phyloP scores from a whole-genome alignment of 148 eudicot genomes.

The Arbutus unedo region DNA sequence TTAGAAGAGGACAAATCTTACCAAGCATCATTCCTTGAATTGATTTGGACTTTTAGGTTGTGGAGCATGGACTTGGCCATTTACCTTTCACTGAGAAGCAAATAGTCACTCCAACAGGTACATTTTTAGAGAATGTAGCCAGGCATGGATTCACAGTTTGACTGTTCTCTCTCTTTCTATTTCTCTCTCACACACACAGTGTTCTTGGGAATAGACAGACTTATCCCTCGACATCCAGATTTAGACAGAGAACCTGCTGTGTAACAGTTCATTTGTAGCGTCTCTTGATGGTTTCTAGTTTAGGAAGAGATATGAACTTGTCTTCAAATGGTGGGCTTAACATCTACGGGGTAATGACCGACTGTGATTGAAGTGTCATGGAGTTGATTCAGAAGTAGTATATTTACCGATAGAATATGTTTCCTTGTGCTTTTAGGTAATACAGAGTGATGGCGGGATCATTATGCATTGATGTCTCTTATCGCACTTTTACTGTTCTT shows the following conservation, averaged over 20 bases:
- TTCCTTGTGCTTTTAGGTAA: not conserved
- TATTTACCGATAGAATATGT: not conserved
- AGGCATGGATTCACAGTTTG: not conserved
- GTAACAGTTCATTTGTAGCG: not conserved
- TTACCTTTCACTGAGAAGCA: slow-evolving; percentile 95
- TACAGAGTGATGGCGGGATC: not conserved
- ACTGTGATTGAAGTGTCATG: not conserved
- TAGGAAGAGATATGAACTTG: not conserved
- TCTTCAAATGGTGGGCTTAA: not conserved
- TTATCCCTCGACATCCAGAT: not conserved
- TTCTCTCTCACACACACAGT: not conserved
- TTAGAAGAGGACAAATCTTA: not conserved
- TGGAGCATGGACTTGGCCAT: slow-evolving; percentile 98
- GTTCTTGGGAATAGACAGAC: not conserved
- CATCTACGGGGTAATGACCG: not conserved
- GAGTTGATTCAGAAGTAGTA: not conserved
- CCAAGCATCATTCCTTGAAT: not conserved
- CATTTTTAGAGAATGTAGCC: not conserved
- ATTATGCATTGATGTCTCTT: not conserved
- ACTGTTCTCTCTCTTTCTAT: not conserved
- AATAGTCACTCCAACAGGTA: slow-evolving; percentile 88
- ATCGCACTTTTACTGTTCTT: not conserved
- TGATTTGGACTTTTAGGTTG: slow-evolving; percentile 57
- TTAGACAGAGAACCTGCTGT: not conserved
- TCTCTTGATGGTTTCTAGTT: not conserved